Percentiles rank a stretch among this genome's conserved stretches.
Evolutionary conservation across 805 yeast genomes (phyloP).

Genomic region (Candida tibetensis): DNA sequence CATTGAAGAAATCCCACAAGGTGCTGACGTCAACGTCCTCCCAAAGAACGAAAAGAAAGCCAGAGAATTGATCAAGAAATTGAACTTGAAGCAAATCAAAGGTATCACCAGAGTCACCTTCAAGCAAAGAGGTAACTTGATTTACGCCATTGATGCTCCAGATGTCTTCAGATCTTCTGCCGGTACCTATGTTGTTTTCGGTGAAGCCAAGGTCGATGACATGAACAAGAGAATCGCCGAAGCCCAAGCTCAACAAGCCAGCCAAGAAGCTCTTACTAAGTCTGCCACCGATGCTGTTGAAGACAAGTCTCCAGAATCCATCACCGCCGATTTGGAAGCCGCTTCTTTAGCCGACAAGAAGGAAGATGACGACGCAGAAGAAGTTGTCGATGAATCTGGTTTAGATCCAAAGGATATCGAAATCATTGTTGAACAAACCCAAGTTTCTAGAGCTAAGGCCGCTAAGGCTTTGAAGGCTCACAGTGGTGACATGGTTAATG

Average conservation of each 20-base stretch:
- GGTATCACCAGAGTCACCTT: conserved; percentile 95
- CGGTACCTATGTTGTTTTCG: conserved; percentile 94
- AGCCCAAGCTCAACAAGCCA: conserved; percentile 75
- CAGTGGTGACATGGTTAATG: conserved; percentile 92
- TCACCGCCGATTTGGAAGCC: conserved; percentile 78
- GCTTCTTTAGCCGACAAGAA: conserved; percentile 52
- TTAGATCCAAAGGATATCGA: conserved; percentile 78
- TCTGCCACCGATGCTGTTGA: conserved; percentile 41
- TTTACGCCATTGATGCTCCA: conserved; percentile 88
- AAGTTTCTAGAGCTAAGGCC: conserved; percentile 85
- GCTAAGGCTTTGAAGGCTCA: conserved; percentile 84
- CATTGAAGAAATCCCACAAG: conserved; percentile 68
- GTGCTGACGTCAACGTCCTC: conserved; percentile 77
- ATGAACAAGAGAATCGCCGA: conserved; percentile 82
- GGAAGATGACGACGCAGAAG: conserved; percentile 62
- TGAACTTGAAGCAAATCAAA: conserved; percentile 84
- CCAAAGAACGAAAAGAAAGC: conserved; percentile 95
- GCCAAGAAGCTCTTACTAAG: conserved; percentile 43
- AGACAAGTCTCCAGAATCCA: conserved; percentile 71
- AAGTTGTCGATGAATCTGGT: conserved; percentile 73
- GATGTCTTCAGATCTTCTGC: conserved; percentile 92
- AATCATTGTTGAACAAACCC: conserved; percentile 88
- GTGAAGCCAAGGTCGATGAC: conserved; percentile 97
- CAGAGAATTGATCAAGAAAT: conserved; percentile 81
- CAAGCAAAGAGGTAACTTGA: conserved; percentile 88